These are phyloP conservation scores for Lichtheimia hyalospora DNA, from an alignment of 371 early-diverging fungal species.

Conservation along the genomic window DNA sequence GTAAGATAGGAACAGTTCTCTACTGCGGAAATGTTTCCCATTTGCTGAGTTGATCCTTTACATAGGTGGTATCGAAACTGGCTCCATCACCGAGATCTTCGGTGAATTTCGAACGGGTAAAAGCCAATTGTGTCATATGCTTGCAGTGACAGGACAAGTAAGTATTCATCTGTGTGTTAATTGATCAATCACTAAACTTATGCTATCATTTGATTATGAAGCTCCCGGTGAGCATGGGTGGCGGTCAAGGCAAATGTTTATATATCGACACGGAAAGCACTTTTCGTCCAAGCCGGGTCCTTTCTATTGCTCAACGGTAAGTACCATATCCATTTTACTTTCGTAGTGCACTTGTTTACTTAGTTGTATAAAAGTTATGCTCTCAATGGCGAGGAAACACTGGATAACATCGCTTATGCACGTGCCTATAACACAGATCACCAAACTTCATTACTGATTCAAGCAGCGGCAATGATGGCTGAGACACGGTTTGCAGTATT, in stretches of 20 bases:
- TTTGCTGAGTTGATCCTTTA: too few relatives aligned
- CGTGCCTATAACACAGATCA: constrained; percentile 99
- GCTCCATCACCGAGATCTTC: constrained; percentile 99
- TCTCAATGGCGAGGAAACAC: constrained; percentile 84
- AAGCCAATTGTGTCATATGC: constrained; percentile 98
- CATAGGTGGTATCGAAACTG: constrained; percentile 97
- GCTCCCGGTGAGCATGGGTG: constrained; percentile 86
- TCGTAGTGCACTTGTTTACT: not conserved
- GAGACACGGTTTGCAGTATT: constrained; percentile 88
- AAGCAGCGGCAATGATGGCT: constrained; percentile 98
- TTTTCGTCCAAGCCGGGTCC: constrained; percentile 93
- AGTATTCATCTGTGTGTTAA: not conserved
- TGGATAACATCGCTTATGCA: constrained; percentile 97
- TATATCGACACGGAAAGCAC: constrained; percentile 99
- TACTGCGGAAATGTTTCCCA: too few relatives aligned
- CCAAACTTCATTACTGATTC: constrained; percentile 87
- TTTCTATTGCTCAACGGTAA: constrained; percentile 88
- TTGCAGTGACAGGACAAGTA: constrained; percentile 98
- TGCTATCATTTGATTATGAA: constrained; percentile 20
- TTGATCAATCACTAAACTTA: not conserved
- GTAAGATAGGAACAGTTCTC: constrained; percentile 23
- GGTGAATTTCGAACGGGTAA: constrained; percentile 99
- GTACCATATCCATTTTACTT: not conserved
- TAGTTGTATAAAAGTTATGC: constrained; percentile 51
- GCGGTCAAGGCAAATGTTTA: constrained; percentile 96